Evolutionary conservation across 2,329 filamentous ascomycete genomes (phyloP), one percentile per base, ranked within the genome.

Genomic region (Fusarium ambrosium): DNA sequence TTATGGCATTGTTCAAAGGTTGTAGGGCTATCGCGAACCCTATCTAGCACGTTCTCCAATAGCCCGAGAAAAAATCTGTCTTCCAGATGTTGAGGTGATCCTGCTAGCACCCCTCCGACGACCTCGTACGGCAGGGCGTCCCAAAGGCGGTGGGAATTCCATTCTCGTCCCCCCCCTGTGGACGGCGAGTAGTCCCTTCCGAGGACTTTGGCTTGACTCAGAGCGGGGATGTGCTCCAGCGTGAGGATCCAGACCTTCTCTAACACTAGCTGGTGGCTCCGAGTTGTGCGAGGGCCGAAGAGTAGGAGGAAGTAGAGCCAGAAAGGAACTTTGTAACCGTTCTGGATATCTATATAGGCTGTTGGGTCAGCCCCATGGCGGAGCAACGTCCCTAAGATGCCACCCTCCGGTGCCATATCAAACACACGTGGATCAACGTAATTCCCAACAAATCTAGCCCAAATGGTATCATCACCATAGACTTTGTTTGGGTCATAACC

Each of bases 181-280:
- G 3, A 24, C 29, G 3, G 29, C 29, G 29, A 29, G 4, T 9
- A 2, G 39, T 6, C n/a, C n/a, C 5, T 43, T 5, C n/a, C 6
- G n/a, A 43, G n/a, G n/a, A 20, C 11, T 6, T 20, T 13, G 22
- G n/a, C 41, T 6, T 43, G 10, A 2, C 41, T 22, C 41, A 43
- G 13, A 11, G 0, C 41, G 3, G 41, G 41, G 6, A 22, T 14
- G 11, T 1, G 11, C 6, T 43, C 4, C 10, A 69, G 22, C 8
- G 61, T 37, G 41, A 56, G 16, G 18, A 2, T 18, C 43, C 66
- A 68, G 6, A 69, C 22, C 8, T n/a, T 45, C 36, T 67, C 64
- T n/a, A 37, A 69, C 22, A 3, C 16, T 20, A 10, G 16, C 14
- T 45, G 63, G 4, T n/a, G 6, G 16, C 11, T 6, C 6, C 2